Conservation (phyloP, 257 asterid genomes). For the Nicotiana sylvestris region DNA sequence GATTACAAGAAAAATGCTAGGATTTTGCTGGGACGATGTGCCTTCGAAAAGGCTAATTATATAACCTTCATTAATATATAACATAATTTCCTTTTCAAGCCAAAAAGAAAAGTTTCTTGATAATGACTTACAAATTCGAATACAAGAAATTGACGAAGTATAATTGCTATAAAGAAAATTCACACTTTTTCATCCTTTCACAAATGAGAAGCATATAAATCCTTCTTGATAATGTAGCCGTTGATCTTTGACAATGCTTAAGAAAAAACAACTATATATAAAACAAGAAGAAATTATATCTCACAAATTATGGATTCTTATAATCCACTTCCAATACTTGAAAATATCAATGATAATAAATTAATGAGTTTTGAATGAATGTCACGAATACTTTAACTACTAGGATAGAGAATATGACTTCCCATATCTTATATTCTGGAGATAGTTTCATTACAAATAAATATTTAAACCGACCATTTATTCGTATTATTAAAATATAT, state of each 20-base stretch:
- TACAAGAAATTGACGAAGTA: not conserved
- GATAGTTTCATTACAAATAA: not conserved
- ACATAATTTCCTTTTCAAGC: not conserved
- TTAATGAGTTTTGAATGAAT: not conserved
- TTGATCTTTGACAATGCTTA: not conserved
- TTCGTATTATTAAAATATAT: not conserved
- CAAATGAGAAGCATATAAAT: not conserved
- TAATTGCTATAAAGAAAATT: not conserved
- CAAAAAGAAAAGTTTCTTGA: not conserved
- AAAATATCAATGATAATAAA: not conserved
- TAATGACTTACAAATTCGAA: not conserved
- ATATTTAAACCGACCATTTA: not conserved
- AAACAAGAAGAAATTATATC: not conserved
- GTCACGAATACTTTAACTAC: too few relatives aligned
- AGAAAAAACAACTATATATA: not conserved
- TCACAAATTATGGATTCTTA: not conserved
- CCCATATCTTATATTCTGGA: not conserved
- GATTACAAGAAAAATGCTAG: too few relatives aligned
- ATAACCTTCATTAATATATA: too few relatives aligned
- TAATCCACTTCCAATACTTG: not conserved
- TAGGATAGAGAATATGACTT: not conserved
- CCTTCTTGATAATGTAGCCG: too few relatives aligned
- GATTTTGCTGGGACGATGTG: too few relatives aligned
- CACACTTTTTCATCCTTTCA: not conserved
- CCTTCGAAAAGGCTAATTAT: too few relatives aligned